These are phyloP conservation scores for Isatis lusitanica DNA, from an alignment of 441 rosid species.

Conservation along the genomic window DNA sequence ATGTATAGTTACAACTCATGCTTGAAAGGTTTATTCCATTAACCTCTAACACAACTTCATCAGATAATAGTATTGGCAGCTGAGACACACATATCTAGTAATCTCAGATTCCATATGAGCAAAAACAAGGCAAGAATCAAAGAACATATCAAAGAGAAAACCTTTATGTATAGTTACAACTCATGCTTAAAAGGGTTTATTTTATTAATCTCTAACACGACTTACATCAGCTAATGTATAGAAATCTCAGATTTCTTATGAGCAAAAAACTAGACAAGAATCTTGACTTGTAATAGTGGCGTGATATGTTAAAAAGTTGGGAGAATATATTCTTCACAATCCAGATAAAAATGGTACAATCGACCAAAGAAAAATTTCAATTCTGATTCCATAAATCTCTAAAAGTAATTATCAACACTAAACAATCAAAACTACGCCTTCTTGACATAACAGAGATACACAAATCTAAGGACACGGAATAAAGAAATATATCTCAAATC, in stretches of 20 bases:
- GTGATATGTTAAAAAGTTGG: not conserved
- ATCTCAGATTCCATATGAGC: no score
- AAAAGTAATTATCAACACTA: not conserved
- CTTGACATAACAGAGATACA: not conserved
- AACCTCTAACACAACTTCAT: no score
- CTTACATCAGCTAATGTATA: no score
- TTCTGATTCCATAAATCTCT: not conserved
- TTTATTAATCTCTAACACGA: not conserved
- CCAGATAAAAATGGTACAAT: not conserved
- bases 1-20: not conserved
- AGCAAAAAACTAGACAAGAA: not conserved
- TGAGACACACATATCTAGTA: not conserved
- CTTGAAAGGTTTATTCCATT: not conserved
- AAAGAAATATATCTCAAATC: not conserved
- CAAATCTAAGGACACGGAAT: not conserved
- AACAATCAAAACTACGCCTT: not conserved
- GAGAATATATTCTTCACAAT: slow-evolving; percentile 11
- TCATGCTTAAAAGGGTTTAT: not conserved
- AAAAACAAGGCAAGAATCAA: not conserved
- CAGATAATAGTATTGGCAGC: not conserved
- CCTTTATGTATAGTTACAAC: not conserved
- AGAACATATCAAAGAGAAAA: not conserved
- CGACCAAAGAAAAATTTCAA: not conserved
- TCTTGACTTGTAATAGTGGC: not conserved
- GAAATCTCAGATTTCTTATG: not conserved